Evolutionary conservation across 73 alveolate genomes (phyloP).

Genomic region (Effrenium voratum): DNA sequence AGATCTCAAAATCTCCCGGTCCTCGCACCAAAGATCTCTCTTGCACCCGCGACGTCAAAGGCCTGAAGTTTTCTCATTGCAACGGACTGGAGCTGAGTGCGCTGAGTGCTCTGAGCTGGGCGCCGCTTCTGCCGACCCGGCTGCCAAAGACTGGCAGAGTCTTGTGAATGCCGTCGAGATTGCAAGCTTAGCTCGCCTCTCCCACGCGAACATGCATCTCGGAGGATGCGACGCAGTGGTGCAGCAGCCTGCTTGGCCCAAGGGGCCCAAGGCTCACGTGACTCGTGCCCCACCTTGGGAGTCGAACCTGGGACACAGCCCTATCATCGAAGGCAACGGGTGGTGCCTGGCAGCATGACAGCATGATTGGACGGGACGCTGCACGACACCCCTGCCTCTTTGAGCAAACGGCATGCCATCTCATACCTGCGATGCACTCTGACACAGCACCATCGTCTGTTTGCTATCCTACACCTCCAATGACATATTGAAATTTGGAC

Average conservation of each 20-base stretch:
- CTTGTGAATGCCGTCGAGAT: background rate
- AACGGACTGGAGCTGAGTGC: background rate
- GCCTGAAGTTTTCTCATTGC: background rate
- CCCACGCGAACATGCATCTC: too few species aligned
- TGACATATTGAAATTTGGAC: background rate
- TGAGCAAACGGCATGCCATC: slow-evolving; percentile 14
- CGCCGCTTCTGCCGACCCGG: too few species aligned
- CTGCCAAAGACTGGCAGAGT: background rate
- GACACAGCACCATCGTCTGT: background rate
- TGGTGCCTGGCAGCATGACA: background rate
- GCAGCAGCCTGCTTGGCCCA: background rate
- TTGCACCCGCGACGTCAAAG: slow-evolving; percentile 9
- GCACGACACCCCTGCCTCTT: too few species aligned
- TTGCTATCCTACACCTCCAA: background rate
- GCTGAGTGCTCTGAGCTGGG: background rate
- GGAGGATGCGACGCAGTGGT: background rate
- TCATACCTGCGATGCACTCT: background rate
- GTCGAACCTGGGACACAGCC: background rate
- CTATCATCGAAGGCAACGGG: slow-evolving; percentile 33
- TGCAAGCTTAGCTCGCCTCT: background rate
- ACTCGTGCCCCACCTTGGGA: slow-evolving; percentile 11
- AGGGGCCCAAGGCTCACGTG: background rate
- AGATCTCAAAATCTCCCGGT: too few species aligned
- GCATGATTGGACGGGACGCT: background rate
- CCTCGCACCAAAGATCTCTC: slow-evolving; percentile 42